Evolutionary conservation across 140 eudicot species (phyloP), one percentile per base, ranked within the genome.

Genomic region (Cichorium intybus): DNA sequence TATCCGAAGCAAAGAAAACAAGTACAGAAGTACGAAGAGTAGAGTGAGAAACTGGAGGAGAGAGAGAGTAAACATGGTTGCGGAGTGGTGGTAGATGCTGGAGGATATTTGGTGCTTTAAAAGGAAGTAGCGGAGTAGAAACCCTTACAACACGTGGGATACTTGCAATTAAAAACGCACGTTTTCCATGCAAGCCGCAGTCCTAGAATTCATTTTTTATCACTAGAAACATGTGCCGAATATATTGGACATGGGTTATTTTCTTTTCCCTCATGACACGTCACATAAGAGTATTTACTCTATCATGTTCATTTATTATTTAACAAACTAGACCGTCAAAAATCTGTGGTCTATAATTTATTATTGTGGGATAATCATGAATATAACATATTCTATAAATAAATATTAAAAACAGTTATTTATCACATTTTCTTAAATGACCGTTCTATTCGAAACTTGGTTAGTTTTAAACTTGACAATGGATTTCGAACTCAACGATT

Each of bases 141-240:
- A 21, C 12, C 5, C 35, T 65, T 65, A 29, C 7, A 12, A 57
- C 74, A 69, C 51, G 66, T 58, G 56, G 35, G 51, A 7, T 60
- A 35, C 37, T 65, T 14, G 54, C 57, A 17, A 39, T 29, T 22
- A 45, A 35, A 20, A 56, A 49, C 27, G 23, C 79, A 74, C 74
- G 79, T 66, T 67, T 74, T 66, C 7, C 39, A 74, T 66, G 64
- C 79, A 59, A 23, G 79, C 79, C 79, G 79, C 57, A 74, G 60
- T 66, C 10, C 9, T 41, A 39, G 12, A 27, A 21, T 18, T 53
- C 22, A 10, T 24, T 24, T 66, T 56, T 57, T 35, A 62, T 39
- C 79, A 74, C 23, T 59, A 26, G 57, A 49, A 74, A 27, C 79
- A 74, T 73, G 64, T 74, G 74, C 50, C 27, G 23, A 56, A 74